Evolutionary conservation across 305 asterid genomes (phyloP).

Genomic region (Fraxinus platypoda): DNA sequence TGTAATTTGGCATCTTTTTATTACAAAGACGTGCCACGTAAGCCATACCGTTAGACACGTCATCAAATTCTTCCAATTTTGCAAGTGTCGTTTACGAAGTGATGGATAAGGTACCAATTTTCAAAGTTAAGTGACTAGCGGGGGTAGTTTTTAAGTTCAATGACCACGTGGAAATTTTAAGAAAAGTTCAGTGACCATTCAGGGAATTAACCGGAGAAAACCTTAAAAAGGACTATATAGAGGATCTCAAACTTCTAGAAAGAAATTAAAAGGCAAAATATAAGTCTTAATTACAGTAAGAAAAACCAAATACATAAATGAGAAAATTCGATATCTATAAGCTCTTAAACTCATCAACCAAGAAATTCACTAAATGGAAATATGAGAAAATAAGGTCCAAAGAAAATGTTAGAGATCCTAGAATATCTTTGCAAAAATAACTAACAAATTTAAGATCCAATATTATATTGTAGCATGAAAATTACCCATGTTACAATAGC

Average conservation of each 20-base stretch:
- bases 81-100: no score
- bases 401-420: not conserved
- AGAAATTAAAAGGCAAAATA: not conserved
- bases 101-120: no score
- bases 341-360: not conserved
- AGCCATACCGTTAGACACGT: no score
- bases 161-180: no score
- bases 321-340: slow-evolving; percentile 8
- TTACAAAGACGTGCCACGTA: no score
- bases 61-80: no score
- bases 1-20: no score
- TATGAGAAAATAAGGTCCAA: not conserved
- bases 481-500: not conserved
- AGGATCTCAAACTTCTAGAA: not conserved
- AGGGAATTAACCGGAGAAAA: not conserved
- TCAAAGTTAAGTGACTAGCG: no score
- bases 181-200: no score
- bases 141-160: no score
- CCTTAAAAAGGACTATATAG: not conserved
- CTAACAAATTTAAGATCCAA: not conserved
- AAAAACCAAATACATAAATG: not conserved
- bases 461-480: not conserved
- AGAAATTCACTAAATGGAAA: not conserved
- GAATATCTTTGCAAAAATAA: not conserved
- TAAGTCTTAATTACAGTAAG: not conserved